phyloP scores from a whole-genome alignment of 148 eudicot genomes.

The Hydrangea macrophylla region DNA sequence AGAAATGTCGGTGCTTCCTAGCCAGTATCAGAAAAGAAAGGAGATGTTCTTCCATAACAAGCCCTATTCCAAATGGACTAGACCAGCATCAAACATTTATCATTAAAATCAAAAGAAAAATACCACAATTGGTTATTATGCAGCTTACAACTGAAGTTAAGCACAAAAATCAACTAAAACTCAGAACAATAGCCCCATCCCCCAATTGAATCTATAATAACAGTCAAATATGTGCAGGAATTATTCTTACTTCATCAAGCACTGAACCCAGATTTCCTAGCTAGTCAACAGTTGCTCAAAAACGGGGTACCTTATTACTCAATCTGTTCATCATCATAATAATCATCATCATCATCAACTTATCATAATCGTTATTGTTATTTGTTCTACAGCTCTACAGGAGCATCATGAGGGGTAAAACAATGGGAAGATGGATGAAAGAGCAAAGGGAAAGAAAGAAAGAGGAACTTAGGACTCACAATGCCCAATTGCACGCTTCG shows the following conservation, averaged over 20 bases:
- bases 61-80: too few species aligned
- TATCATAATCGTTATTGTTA: too few species aligned
- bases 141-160: neutral
- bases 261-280: slow-evolving; percentile 62
- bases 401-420: slow-evolving; percentile 66
- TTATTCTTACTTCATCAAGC: slow-evolving; percentile 74
- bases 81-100: too few species aligned
- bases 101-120: too few species aligned
- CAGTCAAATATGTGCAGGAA: slow-evolving; percentile 44
- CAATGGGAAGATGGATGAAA: slow-evolving; percentile 71
- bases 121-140: too few species aligned
- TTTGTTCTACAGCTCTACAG: slow-evolving; percentile 47
- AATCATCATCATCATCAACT: neutral
- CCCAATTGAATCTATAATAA: slow-evolving; percentile 3
- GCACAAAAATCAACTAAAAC: neutral
- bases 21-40: too few species aligned
- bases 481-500: slow-evolving; percentile 87
- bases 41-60: too few species aligned
- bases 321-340: neutral
- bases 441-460: slow-evolving; percentile 82
- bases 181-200: neutral
- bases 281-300: slow-evolving; percentile 67
- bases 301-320: slow-evolving; percentile 49
- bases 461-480: slow-evolving; percentile 82
- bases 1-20: too few species aligned